Evolutionary conservation across 148 eudicot genomes (phyloP), one percentile per base, ranked within the genome.

Genomic region (Camellia sinensis): DNA sequence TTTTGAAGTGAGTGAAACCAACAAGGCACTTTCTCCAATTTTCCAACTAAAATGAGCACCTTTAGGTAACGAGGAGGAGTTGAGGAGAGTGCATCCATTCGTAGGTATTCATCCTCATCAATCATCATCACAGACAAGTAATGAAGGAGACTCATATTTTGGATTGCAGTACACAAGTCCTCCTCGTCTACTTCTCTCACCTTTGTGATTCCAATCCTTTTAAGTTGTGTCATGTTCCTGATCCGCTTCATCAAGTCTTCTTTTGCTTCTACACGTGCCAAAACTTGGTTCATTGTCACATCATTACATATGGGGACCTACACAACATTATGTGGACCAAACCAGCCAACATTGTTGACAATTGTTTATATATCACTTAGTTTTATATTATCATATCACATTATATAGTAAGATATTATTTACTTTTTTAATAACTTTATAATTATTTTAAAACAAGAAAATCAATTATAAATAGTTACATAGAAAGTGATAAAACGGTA

Each of bases 1-100:
- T 43, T 67, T 7, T 59, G 19, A 56, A 81, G 83, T 37, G 83
- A 74, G 21, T 4, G 45, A 45, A 80, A 48, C 82, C 82, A 80
- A 5, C 21, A 21, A 0, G 82, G 82, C 17, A 65, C 1, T 4
- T 70, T 73, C 14, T n/a, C 63, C 19, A 80, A 22, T 5, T 19
- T 44, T 5, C 78, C 82, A 12, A 18, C n/a, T 41, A 80, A 62
- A 11, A 41, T 15, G 11, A 73, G 46, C 0, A n/a, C 66, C 14
- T 62, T 40, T 70, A 19, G 3, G 82, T n/a, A n/a, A n/a, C n/a
- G n/a, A n/a, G n/a, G n/a, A n/a, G n/a, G n/a, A n/a, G n/a, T n/a
- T n/a, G n/a, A 61, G 46, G 61, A 7, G 48, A 73, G 70, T 37
- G 19, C 7, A n/a, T 62, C n/a, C 6, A 80, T 17, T n/a, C 64